phyloP scores from a whole-genome alignment of 106 monocot genomes.

The Vanilla planifolia region DNA sequence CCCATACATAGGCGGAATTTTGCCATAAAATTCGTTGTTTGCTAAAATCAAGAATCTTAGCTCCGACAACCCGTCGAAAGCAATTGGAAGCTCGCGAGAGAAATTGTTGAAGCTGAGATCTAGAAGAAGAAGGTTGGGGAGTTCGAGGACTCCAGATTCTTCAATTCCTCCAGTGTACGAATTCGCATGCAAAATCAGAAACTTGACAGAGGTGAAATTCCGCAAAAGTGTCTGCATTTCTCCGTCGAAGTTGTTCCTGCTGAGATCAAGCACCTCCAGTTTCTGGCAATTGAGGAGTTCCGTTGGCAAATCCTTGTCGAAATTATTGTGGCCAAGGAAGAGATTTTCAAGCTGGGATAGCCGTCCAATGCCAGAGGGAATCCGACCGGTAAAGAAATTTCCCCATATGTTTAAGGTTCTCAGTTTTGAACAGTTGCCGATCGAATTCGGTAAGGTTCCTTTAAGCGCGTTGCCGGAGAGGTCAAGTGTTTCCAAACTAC shows the following conservation, averaged over 20 bases:
- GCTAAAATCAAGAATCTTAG: constrained; percentile 56
- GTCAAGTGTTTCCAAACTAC: constrained; percentile 43
- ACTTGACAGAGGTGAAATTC: constrained; percentile 27
- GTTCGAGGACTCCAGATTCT: constrained; percentile 47
- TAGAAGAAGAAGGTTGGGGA: constrained; percentile 29
- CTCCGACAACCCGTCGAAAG: constrained; percentile 26
- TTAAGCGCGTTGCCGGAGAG: constrained; percentile 41
- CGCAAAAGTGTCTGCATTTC: constrained; percentile 59
- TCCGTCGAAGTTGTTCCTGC: constrained; percentile 48
- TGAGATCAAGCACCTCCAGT: constrained; percentile 63
- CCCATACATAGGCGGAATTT: constrained; percentile 50
- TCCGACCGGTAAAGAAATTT: constrained; percentile 40
- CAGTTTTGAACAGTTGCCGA: constrained; percentile 53
- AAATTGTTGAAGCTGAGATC: constrained; percentile 77
- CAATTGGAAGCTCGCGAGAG: constrained; percentile 39
- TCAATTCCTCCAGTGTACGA: constrained; percentile 44
- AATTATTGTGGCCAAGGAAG: constrained; percentile 55
- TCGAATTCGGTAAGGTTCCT: constrained; percentile 47
- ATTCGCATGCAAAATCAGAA: constrained; percentile 51
- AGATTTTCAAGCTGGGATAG: constrained; percentile 38
- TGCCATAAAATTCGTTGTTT: constrained; percentile 52
- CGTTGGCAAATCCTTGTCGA: constrained; percentile 40
- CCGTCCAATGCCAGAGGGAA: constrained; percentile 51
- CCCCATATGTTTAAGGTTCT: constrained; percentile 36
- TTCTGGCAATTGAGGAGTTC: constrained; percentile 47